These are phyloP conservation scores for Niebla homalea DNA, from an alignment of 495 filamentous ascomycete genomes.

Conservation along the genomic window DNA sequence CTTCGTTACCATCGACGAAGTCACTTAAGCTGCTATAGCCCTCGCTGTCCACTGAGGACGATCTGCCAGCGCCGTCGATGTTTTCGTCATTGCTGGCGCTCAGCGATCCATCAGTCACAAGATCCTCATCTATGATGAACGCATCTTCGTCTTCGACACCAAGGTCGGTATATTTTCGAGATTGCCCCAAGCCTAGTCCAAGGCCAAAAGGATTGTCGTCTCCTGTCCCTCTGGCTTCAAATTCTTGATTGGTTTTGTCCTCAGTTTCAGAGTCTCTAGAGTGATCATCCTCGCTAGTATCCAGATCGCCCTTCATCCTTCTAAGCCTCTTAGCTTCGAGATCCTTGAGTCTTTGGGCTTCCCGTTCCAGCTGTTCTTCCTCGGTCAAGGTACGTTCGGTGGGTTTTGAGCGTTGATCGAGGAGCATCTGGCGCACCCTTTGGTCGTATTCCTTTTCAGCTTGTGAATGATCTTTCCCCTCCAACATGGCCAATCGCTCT, in stretches of 20 bases:
- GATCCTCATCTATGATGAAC: conserved; percentile 76
- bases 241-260: conserved; percentile 26
- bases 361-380: conserved; percentile 69
- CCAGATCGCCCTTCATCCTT: conserved; percentile 59
- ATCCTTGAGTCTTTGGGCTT: conserved; percentile 57
- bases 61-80: neutral
- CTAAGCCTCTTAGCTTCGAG: conserved; percentile 63
- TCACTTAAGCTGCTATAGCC: conserved; percentile 28
- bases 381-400: conserved; percentile 81
- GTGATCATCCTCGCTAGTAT: conserved; percentile 35
- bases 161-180: conserved; percentile 25
- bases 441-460: conserved; percentile 77
- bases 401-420: conserved; percentile 70
- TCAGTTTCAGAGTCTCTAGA: conserved; percentile 16
- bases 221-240: conserved; percentile 30
- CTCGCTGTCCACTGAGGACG: conserved; percentile 17
- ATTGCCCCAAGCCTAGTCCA: conserved; percentile 17
- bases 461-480: conserved; percentile 45
- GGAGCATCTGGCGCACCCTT: conserved; percentile 62
- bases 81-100: neutral
- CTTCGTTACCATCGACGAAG: conserved; percentile 30
- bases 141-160: conserved; percentile 83
- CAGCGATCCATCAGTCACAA: conserved; percentile 52
- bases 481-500: conserved; percentile 43
- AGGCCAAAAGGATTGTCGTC: conserved; percentile 47